phyloP scores from a whole-genome alignment of 805 yeast species.

The Saturnispora gosingensis region DNA sequence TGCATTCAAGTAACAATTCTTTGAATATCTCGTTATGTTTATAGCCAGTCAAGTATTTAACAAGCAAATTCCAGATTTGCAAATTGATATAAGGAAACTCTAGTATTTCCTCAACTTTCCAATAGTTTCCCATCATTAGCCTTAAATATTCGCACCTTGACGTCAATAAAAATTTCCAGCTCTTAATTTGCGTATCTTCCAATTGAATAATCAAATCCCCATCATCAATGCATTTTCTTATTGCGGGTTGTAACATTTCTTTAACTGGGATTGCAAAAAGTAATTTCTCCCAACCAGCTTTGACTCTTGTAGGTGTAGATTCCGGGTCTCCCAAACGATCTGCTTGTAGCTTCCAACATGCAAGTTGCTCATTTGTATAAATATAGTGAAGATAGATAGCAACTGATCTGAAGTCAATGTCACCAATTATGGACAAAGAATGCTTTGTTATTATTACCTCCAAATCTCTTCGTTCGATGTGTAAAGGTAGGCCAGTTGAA shows the following conservation, averaged over 20 bases:
- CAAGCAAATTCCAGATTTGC: constrained; percentile 37
- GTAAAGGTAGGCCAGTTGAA: neutral
- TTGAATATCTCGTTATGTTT: constrained; percentile 34
- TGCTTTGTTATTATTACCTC: constrained; percentile 4
- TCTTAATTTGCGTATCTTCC: constrained; percentile 36
- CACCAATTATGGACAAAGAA: constrained; percentile 16
- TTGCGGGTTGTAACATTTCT: neutral
- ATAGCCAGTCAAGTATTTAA: constrained; percentile 51
- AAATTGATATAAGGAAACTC: constrained; percentile 34
- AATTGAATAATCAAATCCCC: constrained; percentile 39
- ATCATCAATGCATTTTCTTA: neutral
- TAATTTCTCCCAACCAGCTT: constrained; percentile 10
- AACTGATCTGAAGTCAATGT: constrained; percentile 21
- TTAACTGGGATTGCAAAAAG: constrained; percentile 7
- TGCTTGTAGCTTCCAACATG: constrained; percentile 34
- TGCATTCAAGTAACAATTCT: constrained; percentile 4
- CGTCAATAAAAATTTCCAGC: constrained; percentile 45
- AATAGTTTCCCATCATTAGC: constrained; percentile 42
- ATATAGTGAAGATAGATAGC: constrained; percentile 38
- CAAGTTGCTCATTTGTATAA: constrained; percentile 39
- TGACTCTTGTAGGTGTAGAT: neutral
- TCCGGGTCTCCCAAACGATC: neutral
- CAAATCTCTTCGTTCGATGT: constrained; percentile 13
- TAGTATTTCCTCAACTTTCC: constrained; percentile 29
- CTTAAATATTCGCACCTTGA: constrained; percentile 58